Evolutionary conservation across 2,329 filamentous ascomycete genomes (phyloP), one percentile per base, ranked within the genome.

Genomic region (Curvularia hawaiiensis): DNA sequence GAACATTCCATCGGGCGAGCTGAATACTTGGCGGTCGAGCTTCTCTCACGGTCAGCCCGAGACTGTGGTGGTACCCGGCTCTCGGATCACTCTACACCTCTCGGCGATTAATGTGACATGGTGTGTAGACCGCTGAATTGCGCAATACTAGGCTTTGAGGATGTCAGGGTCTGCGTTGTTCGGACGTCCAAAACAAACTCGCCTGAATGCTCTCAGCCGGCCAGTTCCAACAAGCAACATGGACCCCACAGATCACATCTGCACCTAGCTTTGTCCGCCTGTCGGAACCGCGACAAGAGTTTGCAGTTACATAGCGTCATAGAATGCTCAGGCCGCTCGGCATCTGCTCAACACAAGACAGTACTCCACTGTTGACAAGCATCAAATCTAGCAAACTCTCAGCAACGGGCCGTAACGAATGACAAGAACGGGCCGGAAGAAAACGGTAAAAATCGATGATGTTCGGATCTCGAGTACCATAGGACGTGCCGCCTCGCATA

Each of bases 401-500:
- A 20, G 44, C 28, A 47, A 50, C 46, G 55, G 55, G 31, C 55
- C 51, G 46, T 33, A n/a, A 20, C 22, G 33, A 20, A 22, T 54
- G 40, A 50, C 31, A 54, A 12, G 40, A 24, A 45, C 55, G 55
- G 55, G 45, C 55, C 55, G 51, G 54, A 33, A 24, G 22, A 28
- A 22, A 46, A 54, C 51, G 55, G 51, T 41, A 50, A 46, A 50
- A 41, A 54, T 58, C 51, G 55, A 58, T 58, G 55, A 58, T 58
- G 55, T 45, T 41, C 49, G 46, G 40, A 58, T 54, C 28, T 50
- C 9, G 33, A 47, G 26, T 31, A 31, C 35, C 14, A 24, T 31
- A 12, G 30, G 30, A n/a, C 20, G 28, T 41, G 26, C 18, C 28
- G 26, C 28, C 44, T 51, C 31, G 22, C 16, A 10, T 39, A 24